Evolutionary conservation across 768 basidiomycete genomes (phyloP).

Genomic region (Suillus variegatus): DNA sequence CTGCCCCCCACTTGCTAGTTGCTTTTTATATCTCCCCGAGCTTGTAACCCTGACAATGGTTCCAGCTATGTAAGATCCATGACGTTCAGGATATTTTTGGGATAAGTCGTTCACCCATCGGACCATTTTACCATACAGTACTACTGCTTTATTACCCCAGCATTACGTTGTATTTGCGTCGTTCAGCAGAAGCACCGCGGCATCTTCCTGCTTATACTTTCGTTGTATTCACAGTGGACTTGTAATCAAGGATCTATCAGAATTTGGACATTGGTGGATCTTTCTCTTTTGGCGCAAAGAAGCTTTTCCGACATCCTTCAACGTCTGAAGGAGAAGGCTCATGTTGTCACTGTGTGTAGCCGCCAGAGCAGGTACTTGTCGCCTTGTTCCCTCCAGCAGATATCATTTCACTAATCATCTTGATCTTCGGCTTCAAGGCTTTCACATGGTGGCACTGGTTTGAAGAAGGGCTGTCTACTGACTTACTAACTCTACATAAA

Average conservation of each 20-base stretch:
- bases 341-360: not conserved
- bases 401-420: not conserved
- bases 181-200: slow-evolving; percentile 1
- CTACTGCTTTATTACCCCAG: slow-evolving; percentile 28
- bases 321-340: not conserved
- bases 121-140: slow-evolving; percentile 32
- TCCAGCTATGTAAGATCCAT: slow-evolving; percentile 25
- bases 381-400: not conserved
- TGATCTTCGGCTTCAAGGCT: not conserved
- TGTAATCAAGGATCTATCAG: slow-evolving; percentile 13
- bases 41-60: not conserved
- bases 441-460: not conserved
- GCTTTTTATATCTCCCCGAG: not conserved
- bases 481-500: not conserved
- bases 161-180: slow-evolving; percentile 16
- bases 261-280: slow-evolving; percentile 8
- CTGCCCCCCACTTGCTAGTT: not conserved
- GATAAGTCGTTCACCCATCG: slow-evolving; percentile 19
- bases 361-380: not conserved
- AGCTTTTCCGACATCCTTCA: not conserved
- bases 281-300: not conserved
- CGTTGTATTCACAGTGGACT: slow-evolving; percentile 16
- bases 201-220: slow-evolving; percentile 9
- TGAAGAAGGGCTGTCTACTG: not conserved
- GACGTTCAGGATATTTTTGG: slow-evolving; percentile 26